These are phyloP conservation scores for Suillus hirtellus DNA, from an alignment of 768 basidiomycete species.

Conservation along the genomic window DNA sequence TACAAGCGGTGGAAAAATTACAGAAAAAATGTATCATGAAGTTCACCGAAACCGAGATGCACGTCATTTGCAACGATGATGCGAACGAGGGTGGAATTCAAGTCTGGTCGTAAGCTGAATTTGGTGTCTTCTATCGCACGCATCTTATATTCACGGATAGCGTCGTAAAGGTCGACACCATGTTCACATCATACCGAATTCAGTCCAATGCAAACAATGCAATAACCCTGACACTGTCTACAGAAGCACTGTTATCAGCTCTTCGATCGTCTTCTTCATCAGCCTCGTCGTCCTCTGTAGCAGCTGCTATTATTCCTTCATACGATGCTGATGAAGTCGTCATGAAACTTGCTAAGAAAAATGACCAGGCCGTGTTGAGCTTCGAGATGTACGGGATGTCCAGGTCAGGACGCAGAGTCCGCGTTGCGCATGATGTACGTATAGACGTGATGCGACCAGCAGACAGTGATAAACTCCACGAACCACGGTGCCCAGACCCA, in stretches of 20 bases:
- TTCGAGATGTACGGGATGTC: conserved; percentile 74
- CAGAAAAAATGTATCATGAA: conserved; percentile 84
- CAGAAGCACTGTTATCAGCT: conserved; percentile 74
- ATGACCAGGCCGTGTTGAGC: conserved; percentile 71
- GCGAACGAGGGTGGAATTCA: conserved; percentile 83
- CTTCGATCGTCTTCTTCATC: conserved; percentile 64
- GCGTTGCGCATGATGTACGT: conserved; percentile 77
- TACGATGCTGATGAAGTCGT: conserved; percentile 66
- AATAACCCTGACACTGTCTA: conserved; percentile 71
- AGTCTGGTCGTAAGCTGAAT: conserved; percentile 70
- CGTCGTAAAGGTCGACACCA: conserved; percentile 62
- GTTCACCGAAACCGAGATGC: conserved; percentile 72
- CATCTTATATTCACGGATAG: conserved; percentile 33
- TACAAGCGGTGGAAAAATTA: conserved; percentile 80
- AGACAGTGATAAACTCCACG: conserved; percentile 70
- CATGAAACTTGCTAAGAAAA: conserved; percentile 87
- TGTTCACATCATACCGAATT: conserved; percentile 80
- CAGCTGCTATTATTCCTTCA: conserved; percentile 29
- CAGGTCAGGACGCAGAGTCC: conserved; percentile 60
- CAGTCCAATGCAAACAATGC: conserved; percentile 84
- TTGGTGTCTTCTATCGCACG: conserved; percentile 16
- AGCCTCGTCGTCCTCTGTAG: conserved; percentile 39
- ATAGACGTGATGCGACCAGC: conserved; percentile 78
- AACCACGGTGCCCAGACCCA: conserved; percentile 85
- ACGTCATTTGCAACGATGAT: conserved; percentile 82